Base-by-base conservation (phyloP, 176 grass and related monocot genomes). In the Oryza punctata region DNA sequence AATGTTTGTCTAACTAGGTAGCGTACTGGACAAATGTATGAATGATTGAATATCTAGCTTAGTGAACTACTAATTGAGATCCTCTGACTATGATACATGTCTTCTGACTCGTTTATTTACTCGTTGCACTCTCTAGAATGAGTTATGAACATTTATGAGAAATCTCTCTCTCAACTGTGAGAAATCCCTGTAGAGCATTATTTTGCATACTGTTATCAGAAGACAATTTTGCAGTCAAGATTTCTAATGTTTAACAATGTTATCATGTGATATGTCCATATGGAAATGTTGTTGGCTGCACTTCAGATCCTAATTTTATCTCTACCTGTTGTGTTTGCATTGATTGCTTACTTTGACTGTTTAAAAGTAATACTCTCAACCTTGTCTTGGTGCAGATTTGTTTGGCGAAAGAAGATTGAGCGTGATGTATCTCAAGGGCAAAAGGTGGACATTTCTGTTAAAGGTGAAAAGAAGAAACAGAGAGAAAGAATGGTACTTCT, bases 391-490 rank as follows among this genome's bases (percentile, higher is more conserved):
- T 80, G 47, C 85, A 96, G 96, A 0, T 98, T 96, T 92, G 93
- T 98, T 50, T 98, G 96, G 96, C 90, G 89, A 84, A 98, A 98
- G 83, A 98, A 98, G 87, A 98, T 95, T 87, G 96, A 98, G 83
- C 85, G 83, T 29, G 91, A 95, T 93, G 80, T 98, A 41, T 40
- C 80, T 80, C 91, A 95, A 88, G 96, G 96, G 69, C 87, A 88
- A 84, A 87, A 80, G 70, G 64, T 91, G 38, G 91, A 98, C 27
- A 90, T 95, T 86, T 98, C 96, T 73, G 89, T 95, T n/a, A 98
- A 98, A 91, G 21, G 91, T 38, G 91, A 95, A 84, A 98, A 90
- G 83, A 95, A 90, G 85, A 95, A 47, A 70, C 89, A 94, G 64
- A 85, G 78, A 85, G 96, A 96, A 80, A 95, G 93, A 84, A 96